phyloP scores from a whole-genome alignment of 2,329 filamentous ascomycete species.

The Paecilomyces sp. region DNA sequence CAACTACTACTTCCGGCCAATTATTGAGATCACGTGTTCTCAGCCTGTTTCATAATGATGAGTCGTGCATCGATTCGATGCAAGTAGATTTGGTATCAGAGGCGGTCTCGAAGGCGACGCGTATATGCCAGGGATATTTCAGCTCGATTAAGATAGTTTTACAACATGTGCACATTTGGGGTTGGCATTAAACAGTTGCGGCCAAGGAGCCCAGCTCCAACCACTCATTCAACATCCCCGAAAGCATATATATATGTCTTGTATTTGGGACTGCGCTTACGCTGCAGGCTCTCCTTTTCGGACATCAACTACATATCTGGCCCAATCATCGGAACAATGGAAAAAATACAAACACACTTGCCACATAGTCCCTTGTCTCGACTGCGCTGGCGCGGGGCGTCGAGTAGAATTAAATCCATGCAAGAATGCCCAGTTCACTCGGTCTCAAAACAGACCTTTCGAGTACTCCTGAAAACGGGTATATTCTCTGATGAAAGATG shows the following conservation, averaged over 20 bases:
- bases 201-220: too few relatives aligned
- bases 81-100: too few relatives aligned
- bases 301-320: background rate
- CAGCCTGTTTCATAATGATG: background rate
- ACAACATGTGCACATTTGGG: too few relatives aligned
- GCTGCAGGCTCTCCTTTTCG: background rate
- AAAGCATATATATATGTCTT: background rate
- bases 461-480: background rate
- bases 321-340: background rate
- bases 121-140: too few relatives aligned
- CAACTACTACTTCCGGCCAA: slow-evolving; percentile 22
- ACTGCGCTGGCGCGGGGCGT: background rate
- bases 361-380: background rate
- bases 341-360: background rate
- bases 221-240: background rate
- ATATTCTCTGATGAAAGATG: background rate
- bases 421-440: background rate
- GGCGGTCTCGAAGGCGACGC: too few relatives aligned
- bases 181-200: too few relatives aligned
- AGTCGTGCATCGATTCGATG: too few relatives aligned
- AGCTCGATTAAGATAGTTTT: too few relatives aligned
- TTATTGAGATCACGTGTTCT: background rate
- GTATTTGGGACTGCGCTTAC: background rate
- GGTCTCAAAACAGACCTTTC: background rate
- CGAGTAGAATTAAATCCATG: too few relatives aligned